A percentile compares a stretch with the other conserved stretches of the same genome.
Evolutionary conservation across 257 asterid genomes (phyloP).

Genomic region (Anisodus tanguticus): DNA sequence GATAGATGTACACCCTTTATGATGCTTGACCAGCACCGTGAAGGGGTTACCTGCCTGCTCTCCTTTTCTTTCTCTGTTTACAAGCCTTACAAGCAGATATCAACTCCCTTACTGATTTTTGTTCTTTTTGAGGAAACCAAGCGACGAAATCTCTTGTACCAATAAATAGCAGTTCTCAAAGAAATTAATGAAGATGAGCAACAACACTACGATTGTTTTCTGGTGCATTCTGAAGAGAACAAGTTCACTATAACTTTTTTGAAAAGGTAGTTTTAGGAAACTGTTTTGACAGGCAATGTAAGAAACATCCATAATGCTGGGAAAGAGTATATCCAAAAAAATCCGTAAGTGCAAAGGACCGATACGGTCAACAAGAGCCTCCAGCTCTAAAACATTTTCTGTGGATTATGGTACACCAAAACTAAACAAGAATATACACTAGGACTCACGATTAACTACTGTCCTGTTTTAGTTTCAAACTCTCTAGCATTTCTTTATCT

Average conservation of each 20-base stretch:
- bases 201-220: background rate
- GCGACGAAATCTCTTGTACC: background rate
- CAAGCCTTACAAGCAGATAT: background rate
- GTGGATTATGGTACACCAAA: conserved; percentile 4
- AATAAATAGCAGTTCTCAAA: background rate
- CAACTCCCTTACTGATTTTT: background rate
- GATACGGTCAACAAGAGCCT: background rate
- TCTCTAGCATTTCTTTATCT: background rate
- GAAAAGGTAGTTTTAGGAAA: background rate
- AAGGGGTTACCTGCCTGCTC: background rate
- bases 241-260: background rate
- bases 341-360: background rate
- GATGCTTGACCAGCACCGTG: background rate
- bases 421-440: conserved; percentile 1
- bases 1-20: background rate
- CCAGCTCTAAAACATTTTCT: background rate
- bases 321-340: background rate
- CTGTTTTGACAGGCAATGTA: background rate
- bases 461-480: background rate
- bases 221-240: background rate
- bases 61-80: background rate
- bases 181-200: background rate
- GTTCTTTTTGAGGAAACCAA: background rate
- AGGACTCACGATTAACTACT: background rate
- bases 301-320: background rate